Conservation (phyloP, 1,139 yeast species). For the Diutina scorzettiae region DNA sequence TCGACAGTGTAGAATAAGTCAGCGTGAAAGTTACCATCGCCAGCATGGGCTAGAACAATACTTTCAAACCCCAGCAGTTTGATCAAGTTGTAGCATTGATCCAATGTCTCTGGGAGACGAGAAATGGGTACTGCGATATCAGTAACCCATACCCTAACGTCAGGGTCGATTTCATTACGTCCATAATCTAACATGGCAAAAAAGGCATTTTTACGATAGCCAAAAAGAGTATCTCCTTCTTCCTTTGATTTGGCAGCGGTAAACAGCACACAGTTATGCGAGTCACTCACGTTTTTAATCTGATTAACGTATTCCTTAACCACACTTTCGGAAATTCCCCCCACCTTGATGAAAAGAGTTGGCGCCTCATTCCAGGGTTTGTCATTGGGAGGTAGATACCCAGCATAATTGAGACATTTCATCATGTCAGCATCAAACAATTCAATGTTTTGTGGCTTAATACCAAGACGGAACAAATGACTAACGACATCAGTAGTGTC, state of each 20-base stretch:
- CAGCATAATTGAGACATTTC: conserved; percentile 43
- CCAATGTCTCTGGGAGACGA: conserved; percentile 31
- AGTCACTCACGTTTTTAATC: conserved; percentile 42
- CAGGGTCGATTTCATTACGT: conserved; percentile 31
- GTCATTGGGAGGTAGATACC: conserved; percentile 30
- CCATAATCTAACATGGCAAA: conserved; percentile 78
- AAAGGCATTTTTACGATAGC: conserved; percentile 76
- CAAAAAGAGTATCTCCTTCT: conserved; percentile 67
- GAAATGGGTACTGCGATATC: conserved; percentile 61
- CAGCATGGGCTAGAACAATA: conserved; percentile 46
- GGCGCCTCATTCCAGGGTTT: conserved; percentile 53
- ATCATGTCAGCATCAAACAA: conserved; percentile 55
- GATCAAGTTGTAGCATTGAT: conserved; percentile 38
- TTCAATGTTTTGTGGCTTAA: conserved; percentile 53
- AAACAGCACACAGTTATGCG: conserved; percentile 36
- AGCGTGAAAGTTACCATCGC: conserved; percentile 55
- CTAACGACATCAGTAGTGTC: conserved; percentile 53
- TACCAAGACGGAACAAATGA: conserved; percentile 38
- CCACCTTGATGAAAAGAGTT: conserved; percentile 61
- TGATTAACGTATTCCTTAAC: conserved; percentile 47
- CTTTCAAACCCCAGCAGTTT: conserved; percentile 25
- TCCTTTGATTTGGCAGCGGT: conserved; percentile 53
- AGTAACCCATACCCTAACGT: conserved; percentile 72
- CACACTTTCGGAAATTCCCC: conserved; percentile 35
- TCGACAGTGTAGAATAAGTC: conserved; percentile 35